phyloP scores from a whole-genome alignment of 139 green algal species.

The Micromonas commoda region DNA sequence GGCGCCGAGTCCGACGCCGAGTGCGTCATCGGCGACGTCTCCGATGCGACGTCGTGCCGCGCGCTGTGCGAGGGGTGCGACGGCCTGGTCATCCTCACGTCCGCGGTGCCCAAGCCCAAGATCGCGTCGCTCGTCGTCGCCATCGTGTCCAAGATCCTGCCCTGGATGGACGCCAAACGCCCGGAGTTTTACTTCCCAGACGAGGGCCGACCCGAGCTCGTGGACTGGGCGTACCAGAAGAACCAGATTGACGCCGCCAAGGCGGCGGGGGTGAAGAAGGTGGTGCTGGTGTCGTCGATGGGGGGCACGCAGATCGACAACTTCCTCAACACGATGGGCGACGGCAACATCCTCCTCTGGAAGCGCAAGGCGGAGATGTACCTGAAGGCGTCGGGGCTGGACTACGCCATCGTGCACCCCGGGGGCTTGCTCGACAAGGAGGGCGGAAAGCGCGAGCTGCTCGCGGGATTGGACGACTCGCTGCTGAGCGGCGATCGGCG shows the following conservation, averaged over 20 bases:
- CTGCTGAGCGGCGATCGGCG: constrained; percentile 6
- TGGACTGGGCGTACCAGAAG: constrained; percentile 32
- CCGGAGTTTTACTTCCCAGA: constrained; percentile 28
- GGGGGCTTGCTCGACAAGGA: constrained; percentile 24
- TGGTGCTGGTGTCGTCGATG: constrained; percentile 36
- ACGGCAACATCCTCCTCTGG: constrained; percentile 36
- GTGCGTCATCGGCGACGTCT: constrained; percentile 19
- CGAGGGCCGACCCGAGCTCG: constrained; percentile 23
- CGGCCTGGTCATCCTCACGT: constrained; percentile 17
- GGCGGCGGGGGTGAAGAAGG: constrained; percentile 17
- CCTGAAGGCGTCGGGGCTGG: constrained; percentile 18
- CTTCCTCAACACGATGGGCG: constrained; percentile 28
- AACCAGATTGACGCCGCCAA: constrained; percentile 37
- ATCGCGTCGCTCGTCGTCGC: constrained; percentile 1
- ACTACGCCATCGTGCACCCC: constrained; percentile 32
- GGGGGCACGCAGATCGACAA: constrained; percentile 33
- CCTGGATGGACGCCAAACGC: neutral
- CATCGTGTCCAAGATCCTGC: constrained; percentile 27
- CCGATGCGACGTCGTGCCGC: neutral
- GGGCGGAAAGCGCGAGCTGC: constrained; percentile 22
- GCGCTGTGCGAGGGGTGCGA: constrained; percentile 5
- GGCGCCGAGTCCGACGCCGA: neutral
- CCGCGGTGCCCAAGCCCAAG: constrained; percentile 29
- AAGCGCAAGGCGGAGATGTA: constrained; percentile 32
- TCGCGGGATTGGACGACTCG: constrained; percentile 32